Base-by-base conservation (phyloP, 2,329 filamentous ascomycete genomes). In the Zasmidium angulare region DNA sequence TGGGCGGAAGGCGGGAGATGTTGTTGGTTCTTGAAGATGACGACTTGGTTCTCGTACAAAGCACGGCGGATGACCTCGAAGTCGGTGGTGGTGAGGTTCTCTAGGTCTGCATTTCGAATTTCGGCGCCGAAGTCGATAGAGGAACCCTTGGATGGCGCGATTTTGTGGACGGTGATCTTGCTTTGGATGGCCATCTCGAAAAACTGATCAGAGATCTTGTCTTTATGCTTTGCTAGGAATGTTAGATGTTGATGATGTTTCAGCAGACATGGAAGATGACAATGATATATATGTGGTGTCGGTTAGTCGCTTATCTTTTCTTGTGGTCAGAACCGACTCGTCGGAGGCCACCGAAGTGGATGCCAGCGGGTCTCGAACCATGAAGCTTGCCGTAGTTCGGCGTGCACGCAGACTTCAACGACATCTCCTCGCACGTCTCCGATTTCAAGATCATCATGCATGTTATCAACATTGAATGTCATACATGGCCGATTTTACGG, bases 11-110 rank as follows among this genome's bases (percentile, higher is more conserved):
- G 86, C 0, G 87, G 84, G 22, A 88, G 78, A 46, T 83, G 78
- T 47, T 78, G 69, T 71, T 91, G 88, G 69, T 84, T 79, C 72
- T 89, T 91, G 77, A 93, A 83, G 24, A 92, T 81, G 11, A 92
- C 78, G 14, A 92, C 83, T 61, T 89, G 87, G 69, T 89, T 78
- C 12, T 76, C 80, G 78, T 89, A 91, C 3, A 92, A 82, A 1
- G 88, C 84, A 19, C 85, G 75, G 60, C 81, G 83, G 68, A 93
- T 86, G 20, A 80, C 72, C 7, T 80, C 76, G 70, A 90, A 91
- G 68, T 89, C 85, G 65, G 78, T 79, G 65, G 90, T 87, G 79
- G 64, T 56, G 47, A 62, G 50, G 53, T 71, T 64, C 50, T 72
- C 69, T 1, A 72, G 58, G 46, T 72, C 68, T 26, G 70, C 68